A percentile compares a stretch with the other conserved stretches of the same genome.
These are phyloP conservation scores for Saccharomyces hybrid DNA, from an alignment of 1,139 yeast species.

Conservation along the genomic window DNA sequence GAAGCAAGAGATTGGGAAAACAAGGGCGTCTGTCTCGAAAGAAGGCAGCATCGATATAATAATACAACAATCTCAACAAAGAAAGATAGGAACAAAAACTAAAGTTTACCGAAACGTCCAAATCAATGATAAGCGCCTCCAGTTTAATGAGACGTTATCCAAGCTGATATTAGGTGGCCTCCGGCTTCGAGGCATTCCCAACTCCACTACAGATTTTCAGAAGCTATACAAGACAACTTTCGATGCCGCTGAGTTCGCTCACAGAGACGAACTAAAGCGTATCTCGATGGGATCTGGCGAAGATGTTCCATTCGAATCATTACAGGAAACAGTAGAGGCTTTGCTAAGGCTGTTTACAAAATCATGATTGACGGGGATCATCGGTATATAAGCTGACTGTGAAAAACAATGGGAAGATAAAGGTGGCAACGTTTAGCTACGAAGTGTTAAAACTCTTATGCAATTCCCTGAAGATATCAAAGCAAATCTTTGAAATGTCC, in stretches of 20 bases:
- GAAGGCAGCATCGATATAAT: constrained; percentile 16
- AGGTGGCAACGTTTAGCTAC: not conserved
- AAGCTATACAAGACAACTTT: constrained; percentile 28
- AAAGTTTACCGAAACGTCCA: constrained; percentile 14
- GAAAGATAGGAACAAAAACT: constrained; percentile 9
- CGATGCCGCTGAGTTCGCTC: constrained; percentile 28
- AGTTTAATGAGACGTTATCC: constrained; percentile 26
- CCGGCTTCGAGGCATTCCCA: constrained; percentile 28
- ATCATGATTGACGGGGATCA: constrained; percentile 7
- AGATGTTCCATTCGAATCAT: constrained; percentile 18
- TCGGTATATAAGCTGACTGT: not conserved
- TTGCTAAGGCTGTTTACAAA: constrained; percentile 21
- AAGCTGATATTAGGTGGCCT: constrained; percentile 28
- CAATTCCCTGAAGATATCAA: not conserved
- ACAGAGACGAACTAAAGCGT: constrained; percentile 19
- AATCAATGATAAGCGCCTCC: constrained; percentile 18
- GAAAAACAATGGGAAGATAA: not conserved
- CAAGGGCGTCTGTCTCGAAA: not conserved
- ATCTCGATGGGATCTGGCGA: constrained; percentile 7
- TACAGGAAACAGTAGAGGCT: constrained; percentile 27
- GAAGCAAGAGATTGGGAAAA: not conserved
- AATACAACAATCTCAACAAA: constrained; percentile 15
- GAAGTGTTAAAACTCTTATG: not conserved
- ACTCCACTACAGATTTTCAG: constrained; percentile 22
- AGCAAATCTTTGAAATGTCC: constrained; percentile 6